Conservation (phyloP, 805 yeast genomes). For the Pichia deserticola region DNA sequence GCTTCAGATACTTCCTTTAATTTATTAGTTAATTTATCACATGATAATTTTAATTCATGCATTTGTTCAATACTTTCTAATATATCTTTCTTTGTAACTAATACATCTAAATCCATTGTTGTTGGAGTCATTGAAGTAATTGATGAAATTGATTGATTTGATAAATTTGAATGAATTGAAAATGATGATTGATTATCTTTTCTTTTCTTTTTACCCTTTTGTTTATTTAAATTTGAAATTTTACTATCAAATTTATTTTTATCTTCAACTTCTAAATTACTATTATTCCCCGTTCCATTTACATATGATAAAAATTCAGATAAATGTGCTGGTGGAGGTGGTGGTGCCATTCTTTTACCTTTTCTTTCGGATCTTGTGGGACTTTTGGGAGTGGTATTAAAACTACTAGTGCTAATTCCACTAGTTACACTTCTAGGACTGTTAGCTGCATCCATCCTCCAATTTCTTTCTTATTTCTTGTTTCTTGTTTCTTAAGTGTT, state of each 20-base stretch:
- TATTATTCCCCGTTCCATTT: slow-evolving; percentile 20
- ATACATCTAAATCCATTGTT: slow-evolving; percentile 50
- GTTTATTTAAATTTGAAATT: background rate
- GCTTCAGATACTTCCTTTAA: slow-evolving; percentile 46
- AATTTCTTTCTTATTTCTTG: background rate
- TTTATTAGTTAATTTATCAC: slow-evolving; percentile 65
- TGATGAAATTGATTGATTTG: background rate
- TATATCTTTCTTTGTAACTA: slow-evolving; percentile 56
- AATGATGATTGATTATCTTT: background rate
- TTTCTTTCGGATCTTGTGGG: slow-evolving; percentile 2
- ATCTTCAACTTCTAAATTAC: background rate
- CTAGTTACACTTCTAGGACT: background rate
- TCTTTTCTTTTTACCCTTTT: background rate
- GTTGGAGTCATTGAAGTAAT: slow-evolving; percentile 42
- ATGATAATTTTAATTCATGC: slow-evolving; percentile 44
- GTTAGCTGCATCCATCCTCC: background rate
- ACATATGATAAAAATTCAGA: slow-evolving; percentile 54
- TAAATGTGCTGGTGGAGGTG: slow-evolving; percentile 43
- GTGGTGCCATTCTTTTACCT: slow-evolving; percentile 5
- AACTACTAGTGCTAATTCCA: background rate
- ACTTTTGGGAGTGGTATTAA: background rate
- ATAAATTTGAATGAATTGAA: background rate
- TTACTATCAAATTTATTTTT: background rate
- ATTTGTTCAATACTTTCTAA: slow-evolving; percentile 41
- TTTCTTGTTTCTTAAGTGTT: no score